Base-by-base conservation (phyloP, 176 grass and related monocot genomes). In the Juncus inflexus region DNA sequence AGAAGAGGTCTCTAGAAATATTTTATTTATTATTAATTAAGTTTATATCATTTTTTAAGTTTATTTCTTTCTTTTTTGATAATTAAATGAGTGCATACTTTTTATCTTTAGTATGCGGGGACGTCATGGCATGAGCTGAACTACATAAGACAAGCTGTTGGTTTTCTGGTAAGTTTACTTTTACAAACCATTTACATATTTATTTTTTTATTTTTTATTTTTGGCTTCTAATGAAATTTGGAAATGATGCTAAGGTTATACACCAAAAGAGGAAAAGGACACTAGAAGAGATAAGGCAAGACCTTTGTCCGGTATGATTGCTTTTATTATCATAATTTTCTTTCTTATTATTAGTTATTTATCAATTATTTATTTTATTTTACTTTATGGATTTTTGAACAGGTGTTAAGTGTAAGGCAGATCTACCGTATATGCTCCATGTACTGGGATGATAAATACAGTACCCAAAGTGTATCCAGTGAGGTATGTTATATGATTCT, bases 371-470 rank as follows among this genome's bases (percentile, higher is more conserved):
- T 41, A 12, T 70, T 10, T 47, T 38, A 60, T 79, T 58, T 36
- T 74, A 63, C 62, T 62, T 62, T 40, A 54, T 39, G 50, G 47
- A 50, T 55, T 64, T 52, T 41, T 60, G 4, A 80, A 13, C 69
- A 99, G 94, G 79, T 80, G 55, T 78, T 99, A 70, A 99, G 94
- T 86, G 73, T 99, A 57, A 73, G 85, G 36, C 92, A 97, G 81
- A 97, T 97, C 60, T 97, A 97, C 55, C 66, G 92, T 69, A 97
- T 97, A 86, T 97, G 92, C 74, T 87, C 88, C n/a, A 91, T 91
- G 88, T 97, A 97, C 56, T 97, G 92, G 92, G 92, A 97, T 74
- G 92, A 97, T 64, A 91, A 84, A 76, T 97, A 97, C 40, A 75
- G 79, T 50, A 97, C 92, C 8, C 80, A 78, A 42, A 81, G 92